Evolutionary conservation across 2,329 filamentous ascomycete genomes (phyloP).

Genomic region (Fusarium camptoceras): DNA sequence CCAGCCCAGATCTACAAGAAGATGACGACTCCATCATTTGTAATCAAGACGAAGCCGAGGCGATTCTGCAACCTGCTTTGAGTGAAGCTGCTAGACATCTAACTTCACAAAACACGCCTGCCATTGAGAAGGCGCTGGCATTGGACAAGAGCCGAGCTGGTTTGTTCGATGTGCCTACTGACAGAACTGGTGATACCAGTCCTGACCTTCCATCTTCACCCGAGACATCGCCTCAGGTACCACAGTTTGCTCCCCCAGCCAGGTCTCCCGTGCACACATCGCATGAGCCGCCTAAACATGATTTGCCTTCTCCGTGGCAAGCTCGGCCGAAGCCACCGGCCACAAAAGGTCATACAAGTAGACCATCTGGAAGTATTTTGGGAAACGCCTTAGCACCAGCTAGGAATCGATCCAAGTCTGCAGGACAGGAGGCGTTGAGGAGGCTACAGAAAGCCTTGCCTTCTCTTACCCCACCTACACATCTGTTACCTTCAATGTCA

Average conservation of each 20-base stretch:
- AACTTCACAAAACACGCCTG: constrained; percentile 65
- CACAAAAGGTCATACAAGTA: constrained; percentile 35
- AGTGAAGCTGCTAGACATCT: constrained; percentile 68
- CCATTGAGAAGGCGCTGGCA: constrained; percentile 68
- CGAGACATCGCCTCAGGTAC: constrained; percentile 23
- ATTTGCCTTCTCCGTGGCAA: constrained; percentile 49
- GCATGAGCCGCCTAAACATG: constrained; percentile 8
- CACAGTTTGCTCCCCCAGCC: constrained; percentile 13
- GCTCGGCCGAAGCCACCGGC: constrained; percentile 39
- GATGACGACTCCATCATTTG: constrained; percentile 45
- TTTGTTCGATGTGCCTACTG: constrained; percentile 44
- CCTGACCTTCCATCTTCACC: constrained; percentile 39
- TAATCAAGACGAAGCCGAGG: constrained; percentile 68
- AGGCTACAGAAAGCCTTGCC: constrained; percentile 68
- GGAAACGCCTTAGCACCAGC: constrained; percentile 60
- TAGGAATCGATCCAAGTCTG: constrained; percentile 65
- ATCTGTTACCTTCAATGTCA: constrained; percentile 57
- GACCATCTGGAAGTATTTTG: constrained; percentile 51
- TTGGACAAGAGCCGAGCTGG: constrained; percentile 57
- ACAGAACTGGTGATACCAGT: constrained; percentile 42
- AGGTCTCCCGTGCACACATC: constrained; percentile 11
- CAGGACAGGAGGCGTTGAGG: constrained; percentile 68
- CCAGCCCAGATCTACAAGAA: constrained; percentile 21
- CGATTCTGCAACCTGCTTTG: constrained; percentile 69
- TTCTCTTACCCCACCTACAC: constrained; percentile 56